Conservation (phyloP, 495 filamentous ascomycete species). For the Aspergillus kassunensis region DNA sequence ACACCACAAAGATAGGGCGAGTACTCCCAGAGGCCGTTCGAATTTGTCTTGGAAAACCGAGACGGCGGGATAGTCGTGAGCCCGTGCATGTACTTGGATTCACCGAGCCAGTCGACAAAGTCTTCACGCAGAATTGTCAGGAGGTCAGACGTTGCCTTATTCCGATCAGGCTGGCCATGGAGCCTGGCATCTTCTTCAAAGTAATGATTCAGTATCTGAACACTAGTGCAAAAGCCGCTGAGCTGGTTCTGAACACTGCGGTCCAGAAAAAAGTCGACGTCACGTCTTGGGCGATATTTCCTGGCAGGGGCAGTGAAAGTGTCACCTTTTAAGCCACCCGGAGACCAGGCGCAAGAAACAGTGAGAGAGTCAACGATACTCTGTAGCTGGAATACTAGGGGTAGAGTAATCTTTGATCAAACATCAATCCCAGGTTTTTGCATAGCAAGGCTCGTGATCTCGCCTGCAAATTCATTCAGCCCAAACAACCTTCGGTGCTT, state of each 20-base stretch:
- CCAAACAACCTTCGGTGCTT: background rate
- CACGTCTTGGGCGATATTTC: constrained; percentile 34
- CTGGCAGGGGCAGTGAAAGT: background rate
- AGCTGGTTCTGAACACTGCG: constrained; percentile 21
- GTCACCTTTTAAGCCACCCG: background rate
- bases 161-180: constrained; percentile 19
- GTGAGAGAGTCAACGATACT: constrained; percentile 10
- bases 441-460: constrained; percentile 6
- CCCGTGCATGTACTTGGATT: constrained; percentile 36
- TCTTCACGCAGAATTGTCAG: constrained; percentile 24
- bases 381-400: constrained; percentile 11
- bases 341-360: constrained; percentile 9
- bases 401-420: background rate
- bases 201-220: constrained; percentile 23
- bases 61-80: background rate
- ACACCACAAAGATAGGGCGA: constrained; percentile 43
- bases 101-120: constrained; percentile 40
- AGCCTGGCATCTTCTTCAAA: constrained; percentile 25
- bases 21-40: constrained; percentile 48
- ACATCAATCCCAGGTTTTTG: constrained; percentile 8
- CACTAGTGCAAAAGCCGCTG: constrained; percentile 18
- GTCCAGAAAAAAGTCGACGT: constrained; percentile 43
- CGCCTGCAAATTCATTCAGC: constrained; percentile 3
- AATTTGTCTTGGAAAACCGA: constrained; percentile 36
- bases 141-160: background rate